Evolutionary conservation across 2,329 filamentous ascomycete species (phyloP).

Genomic region (Ascosphaera apis): DNA sequence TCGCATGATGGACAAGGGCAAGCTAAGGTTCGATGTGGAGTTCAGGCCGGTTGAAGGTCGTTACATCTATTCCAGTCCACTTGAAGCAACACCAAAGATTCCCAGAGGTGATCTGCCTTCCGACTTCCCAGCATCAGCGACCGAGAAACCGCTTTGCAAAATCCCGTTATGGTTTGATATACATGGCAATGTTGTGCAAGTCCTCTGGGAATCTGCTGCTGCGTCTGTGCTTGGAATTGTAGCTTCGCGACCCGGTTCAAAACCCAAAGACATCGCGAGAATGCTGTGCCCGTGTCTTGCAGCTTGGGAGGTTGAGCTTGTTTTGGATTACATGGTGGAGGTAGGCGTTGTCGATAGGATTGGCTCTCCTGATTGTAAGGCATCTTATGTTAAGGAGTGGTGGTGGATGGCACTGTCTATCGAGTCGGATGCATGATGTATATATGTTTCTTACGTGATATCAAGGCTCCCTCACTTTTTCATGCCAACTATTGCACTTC

Average conservation of each 20-base stretch:
- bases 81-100: conserved; percentile 6
- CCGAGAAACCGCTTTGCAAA: conserved; percentile 7
- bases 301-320: conserved; percentile 19
- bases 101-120: conserved; percentile 10
- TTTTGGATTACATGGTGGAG: conserved; percentile 19
- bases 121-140: not conserved
- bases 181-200: conserved; percentile 15
- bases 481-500: too few relatives aligned
- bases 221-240: conserved; percentile 20
- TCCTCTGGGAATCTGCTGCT: conserved; percentile 21
- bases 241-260: conserved; percentile 19
- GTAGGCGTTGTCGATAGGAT: conserved; percentile 8
- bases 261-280: conserved; percentile 12
- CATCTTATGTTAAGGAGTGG: not conserved
- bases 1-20: conserved; percentile 21
- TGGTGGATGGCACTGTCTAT: not conserved
- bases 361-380: too few relatives aligned
- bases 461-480: too few relatives aligned
- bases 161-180: conserved; percentile 28
- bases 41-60: conserved; percentile 12
- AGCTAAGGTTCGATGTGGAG: conserved; percentile 21
- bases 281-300: conserved; percentile 18
- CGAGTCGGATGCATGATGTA: not conserved
- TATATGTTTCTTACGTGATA: too few relatives aligned
- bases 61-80: conserved; percentile 20